Percentiles rank a stretch among this genome's conserved stretches.
These are phyloP conservation scores for Colletotrichum tropicicola DNA, from an alignment of 2,329 filamentous ascomycete genomes.

Conservation along the genomic window DNA sequence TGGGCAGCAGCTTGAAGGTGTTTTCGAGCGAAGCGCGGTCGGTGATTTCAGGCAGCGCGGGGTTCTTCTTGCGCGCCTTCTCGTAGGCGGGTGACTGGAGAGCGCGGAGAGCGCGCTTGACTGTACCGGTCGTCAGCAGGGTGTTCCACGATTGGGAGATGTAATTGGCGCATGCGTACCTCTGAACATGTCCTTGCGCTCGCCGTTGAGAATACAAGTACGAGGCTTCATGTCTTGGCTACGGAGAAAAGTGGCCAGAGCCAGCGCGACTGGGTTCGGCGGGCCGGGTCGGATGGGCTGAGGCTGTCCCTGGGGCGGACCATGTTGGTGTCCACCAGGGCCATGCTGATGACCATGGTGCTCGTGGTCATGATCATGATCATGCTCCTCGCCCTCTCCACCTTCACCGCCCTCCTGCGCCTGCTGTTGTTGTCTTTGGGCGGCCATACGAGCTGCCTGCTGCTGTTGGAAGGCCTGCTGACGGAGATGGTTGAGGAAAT, in stretches of 20 bases:
- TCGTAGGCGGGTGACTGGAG: constrained; percentile 89
- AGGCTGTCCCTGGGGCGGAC: constrained; percentile 49
- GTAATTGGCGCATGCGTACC: constrained; percentile 66
- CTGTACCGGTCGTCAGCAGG: constrained; percentile 52
- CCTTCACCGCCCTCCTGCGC: background rate
- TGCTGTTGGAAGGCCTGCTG: constrained; percentile 63
- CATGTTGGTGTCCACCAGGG: constrained; percentile 7
- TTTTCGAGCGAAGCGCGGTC: constrained; percentile 92
- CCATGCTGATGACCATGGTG: constrained; percentile 38
- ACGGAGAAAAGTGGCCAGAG: constrained; percentile 88
- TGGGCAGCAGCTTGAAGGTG: constrained; percentile 91
- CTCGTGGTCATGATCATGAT: constrained; percentile 36
- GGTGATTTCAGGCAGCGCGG: constrained; percentile 85
- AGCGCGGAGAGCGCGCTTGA: constrained; percentile 94
- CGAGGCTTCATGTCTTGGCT: constrained; percentile 86
- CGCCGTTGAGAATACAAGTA: constrained; percentile 93
- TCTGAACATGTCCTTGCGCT: constrained; percentile 98
- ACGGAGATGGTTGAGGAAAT: constrained; percentile 80
- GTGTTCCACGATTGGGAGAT: background rate
- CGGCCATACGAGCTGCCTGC: constrained; percentile 44
- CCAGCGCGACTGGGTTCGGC: constrained; percentile 87
- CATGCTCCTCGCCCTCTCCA: constrained; percentile 28
- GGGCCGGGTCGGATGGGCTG: constrained; percentile 80
- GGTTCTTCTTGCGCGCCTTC: constrained; percentile 90
- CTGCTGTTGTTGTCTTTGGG: constrained; percentile 26